A percentile compares a stretch with the other conserved stretches of the same genome.
These are phyloP conservation scores for Aspergillus steynii DNA, from an alignment of 495 filamentous ascomycete species.

Conservation along the genomic window DNA sequence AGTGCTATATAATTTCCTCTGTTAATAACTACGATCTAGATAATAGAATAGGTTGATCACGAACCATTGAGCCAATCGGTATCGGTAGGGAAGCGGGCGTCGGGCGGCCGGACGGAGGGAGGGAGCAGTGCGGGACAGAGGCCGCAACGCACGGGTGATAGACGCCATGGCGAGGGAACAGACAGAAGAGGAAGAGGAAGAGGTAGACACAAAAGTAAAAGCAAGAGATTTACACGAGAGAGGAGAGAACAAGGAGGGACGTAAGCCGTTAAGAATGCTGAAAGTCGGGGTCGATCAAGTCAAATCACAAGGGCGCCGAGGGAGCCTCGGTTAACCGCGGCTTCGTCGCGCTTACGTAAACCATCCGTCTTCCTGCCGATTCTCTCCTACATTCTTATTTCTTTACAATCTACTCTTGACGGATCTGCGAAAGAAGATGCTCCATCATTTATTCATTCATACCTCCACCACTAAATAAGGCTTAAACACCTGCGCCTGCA, in stretches of 20 bases:
- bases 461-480: too few relatives aligned
- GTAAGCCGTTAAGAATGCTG: conserved; percentile 9
- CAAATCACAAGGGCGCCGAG: conserved; percentile 34
- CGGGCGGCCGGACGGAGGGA: conserved; percentile 47
- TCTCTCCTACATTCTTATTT: too few relatives aligned
- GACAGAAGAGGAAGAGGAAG: not conserved
- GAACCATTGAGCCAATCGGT: conserved; percentile 48
- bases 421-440: too few relatives aligned
- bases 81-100: conserved; percentile 38
- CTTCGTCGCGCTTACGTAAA: not conserved
- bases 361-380: too few relatives aligned
- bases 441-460: too few relatives aligned
- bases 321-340: conserved; percentile 45
- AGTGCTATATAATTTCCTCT: conserved; percentile 38
- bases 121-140: conserved; percentile 60
- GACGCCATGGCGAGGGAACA: conserved; percentile 60
- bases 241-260: conserved; percentile 9
- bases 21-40: conserved; percentile 19
- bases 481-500: too few relatives aligned
- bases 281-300: conserved; percentile 15
- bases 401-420: too few relatives aligned
- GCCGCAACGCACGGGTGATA: conserved; percentile 65
- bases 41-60: not conserved
- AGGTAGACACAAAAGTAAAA: not conserved
- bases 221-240: conserved; percentile 3